Evolutionary conservation across 306 rosid species (phyloP).

Genomic region (Medicago arabica): DNA sequence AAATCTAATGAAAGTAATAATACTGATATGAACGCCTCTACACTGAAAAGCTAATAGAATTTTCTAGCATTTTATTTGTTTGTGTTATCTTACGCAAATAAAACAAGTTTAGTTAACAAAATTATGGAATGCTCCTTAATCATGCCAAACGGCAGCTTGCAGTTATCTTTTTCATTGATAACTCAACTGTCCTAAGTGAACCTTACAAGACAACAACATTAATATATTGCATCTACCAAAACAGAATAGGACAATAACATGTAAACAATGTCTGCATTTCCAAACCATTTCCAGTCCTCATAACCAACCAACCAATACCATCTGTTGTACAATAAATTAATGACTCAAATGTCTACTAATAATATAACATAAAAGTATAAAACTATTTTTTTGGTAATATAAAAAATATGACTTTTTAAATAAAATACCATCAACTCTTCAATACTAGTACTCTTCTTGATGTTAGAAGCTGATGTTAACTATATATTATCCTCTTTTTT

Average conservation of each 20-base stretch:
- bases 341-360: not conserved
- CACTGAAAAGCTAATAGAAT: no score
- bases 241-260: slow-evolving; percentile 34
- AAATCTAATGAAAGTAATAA: no score
- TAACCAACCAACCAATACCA: slow-evolving; percentile 22
- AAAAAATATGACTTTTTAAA: not conserved
- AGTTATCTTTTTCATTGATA: slow-evolving; percentile 18
- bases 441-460: not conserved
- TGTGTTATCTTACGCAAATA: no score
- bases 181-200: slow-evolving; percentile 21
- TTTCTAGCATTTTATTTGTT: no score
- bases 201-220: slow-evolving; percentile 30
- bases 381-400: not conserved
- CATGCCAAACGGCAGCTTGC: slow-evolving; percentile 15
- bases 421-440: slow-evolving; percentile 2
- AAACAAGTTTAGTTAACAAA: not conserved
- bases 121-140: not conserved
- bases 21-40: no score
- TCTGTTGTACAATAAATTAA: slow-evolving; percentile 27
- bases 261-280: slow-evolving; percentile 17
- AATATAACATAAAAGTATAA: not conserved
- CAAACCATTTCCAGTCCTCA: slow-evolving; percentile 12
- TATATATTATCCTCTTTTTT: no score
- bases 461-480: not conserved
- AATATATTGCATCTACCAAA: slow-evolving; percentile 28